Evolutionary conservation across 2,329 filamentous ascomycete species (phyloP).

Genomic region (Exophiala bonariae): DNA sequence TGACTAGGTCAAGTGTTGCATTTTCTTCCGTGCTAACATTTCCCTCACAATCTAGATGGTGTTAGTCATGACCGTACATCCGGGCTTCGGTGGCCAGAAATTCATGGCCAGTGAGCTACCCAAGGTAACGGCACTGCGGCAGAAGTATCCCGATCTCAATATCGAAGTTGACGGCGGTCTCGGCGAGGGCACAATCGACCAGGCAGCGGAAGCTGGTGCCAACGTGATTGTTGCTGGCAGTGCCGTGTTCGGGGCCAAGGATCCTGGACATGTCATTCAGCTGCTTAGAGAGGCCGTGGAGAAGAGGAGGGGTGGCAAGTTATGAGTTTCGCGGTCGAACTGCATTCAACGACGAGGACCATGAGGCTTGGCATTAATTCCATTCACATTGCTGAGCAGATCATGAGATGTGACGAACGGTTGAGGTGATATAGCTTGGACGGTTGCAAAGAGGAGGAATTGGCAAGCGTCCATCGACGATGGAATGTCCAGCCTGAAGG

Average conservation of each 20-base stretch:
- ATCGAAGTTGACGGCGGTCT: slow-evolving; percentile 97
- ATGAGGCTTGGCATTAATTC: too few relatives aligned
- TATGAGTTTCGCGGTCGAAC: slow-evolving; percentile 20
- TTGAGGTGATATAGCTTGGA: too few relatives aligned
- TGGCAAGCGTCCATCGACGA: too few relatives aligned
- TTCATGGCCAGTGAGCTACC: slow-evolving; percentile 97
- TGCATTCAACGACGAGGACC: too few relatives aligned
- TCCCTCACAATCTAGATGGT: slow-evolving; percentile 70
- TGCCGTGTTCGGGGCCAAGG: slow-evolving; percentile 89
- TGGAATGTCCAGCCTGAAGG: too few relatives aligned
- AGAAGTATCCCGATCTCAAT: slow-evolving; percentile 85
- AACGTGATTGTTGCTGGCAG: slow-evolving; percentile 98
- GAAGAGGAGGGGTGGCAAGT: slow-evolving; percentile 42
- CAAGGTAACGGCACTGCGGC: slow-evolving; percentile 82
- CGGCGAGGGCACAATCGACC: slow-evolving; percentile 83
- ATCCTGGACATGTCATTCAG: slow-evolving; percentile 84
- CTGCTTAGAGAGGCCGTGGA: slow-evolving; percentile 79
- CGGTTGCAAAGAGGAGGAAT: too few relatives aligned
- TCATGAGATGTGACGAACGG: not conserved
- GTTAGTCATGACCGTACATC: slow-evolving; percentile 96
- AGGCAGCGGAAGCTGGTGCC: slow-evolving; percentile 90
- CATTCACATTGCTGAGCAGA: not conserved
- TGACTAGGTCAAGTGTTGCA: too few relatives aligned
- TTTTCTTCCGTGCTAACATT: too few relatives aligned
- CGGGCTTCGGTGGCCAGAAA: slow-evolving; percentile 95